These are phyloP conservation scores for Fusarium anguioides DNA, from an alignment of 2,329 filamentous ascomycete species.

Conservation along the genomic window DNA sequence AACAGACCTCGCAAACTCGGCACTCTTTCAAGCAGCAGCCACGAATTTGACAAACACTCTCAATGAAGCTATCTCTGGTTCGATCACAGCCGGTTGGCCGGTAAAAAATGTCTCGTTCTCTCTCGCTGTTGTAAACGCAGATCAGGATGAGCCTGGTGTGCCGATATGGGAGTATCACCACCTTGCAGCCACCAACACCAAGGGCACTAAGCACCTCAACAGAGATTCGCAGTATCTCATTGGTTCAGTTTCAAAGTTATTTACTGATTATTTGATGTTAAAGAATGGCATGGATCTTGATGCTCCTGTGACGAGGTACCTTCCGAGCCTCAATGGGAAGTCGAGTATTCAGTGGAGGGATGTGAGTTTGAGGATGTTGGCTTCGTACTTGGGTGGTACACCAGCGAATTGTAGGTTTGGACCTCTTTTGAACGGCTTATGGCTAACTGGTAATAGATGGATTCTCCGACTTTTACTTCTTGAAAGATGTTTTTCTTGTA, in stretches of 20 bases:
- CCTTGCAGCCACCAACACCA: slow-evolving; percentile 48
- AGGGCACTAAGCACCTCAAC: slow-evolving; percentile 49
- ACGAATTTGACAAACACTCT: slow-evolving; percentile 46
- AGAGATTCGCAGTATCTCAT: slow-evolving; percentile 56
- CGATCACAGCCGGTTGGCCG: slow-evolving; percentile 51
- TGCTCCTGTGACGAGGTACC: slow-evolving; percentile 48
- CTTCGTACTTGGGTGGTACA: slow-evolving; percentile 51
- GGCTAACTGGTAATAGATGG: slow-evolving; percentile 40
- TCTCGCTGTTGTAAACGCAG: slow-evolving; percentile 49
- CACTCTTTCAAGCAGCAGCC: slow-evolving; percentile 45
- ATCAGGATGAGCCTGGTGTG: slow-evolving; percentile 41
- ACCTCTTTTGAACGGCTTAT: neutral
- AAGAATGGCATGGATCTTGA: slow-evolving; percentile 51
- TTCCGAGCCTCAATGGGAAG: slow-evolving; percentile 47
- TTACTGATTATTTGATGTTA: slow-evolving; percentile 53
- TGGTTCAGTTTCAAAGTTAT: slow-evolving; percentile 54
- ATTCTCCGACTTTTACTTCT: slow-evolving; percentile 51
- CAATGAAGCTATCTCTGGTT: slow-evolving; percentile 47
- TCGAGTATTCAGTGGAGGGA: slow-evolving; percentile 51
- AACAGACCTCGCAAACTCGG: slow-evolving; percentile 36
- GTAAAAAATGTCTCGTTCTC: slow-evolving; percentile 54
- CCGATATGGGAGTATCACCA: slow-evolving; percentile 58
- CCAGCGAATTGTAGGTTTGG: slow-evolving; percentile 50
- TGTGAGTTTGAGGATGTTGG: slow-evolving; percentile 53
- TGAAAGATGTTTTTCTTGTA: slow-evolving; percentile 49